Evolutionary conservation across 2,329 filamentous ascomycete genomes (phyloP), one percentile per base, ranked within the genome.

Genomic region (Calonectria pauciramosa): DNA sequence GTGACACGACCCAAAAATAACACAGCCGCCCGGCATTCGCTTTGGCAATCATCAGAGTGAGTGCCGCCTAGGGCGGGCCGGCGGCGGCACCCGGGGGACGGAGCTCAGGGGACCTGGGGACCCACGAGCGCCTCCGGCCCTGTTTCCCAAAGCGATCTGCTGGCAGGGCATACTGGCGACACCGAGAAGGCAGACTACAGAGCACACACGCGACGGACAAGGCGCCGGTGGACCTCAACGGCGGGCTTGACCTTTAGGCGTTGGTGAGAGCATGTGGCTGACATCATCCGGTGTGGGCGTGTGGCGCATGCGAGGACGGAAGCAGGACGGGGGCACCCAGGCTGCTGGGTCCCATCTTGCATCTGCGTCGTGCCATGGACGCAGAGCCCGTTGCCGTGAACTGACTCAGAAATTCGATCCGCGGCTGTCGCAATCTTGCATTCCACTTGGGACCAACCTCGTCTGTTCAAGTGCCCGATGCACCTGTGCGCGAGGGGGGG

Each of bases 71-170:
- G 32, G 64, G 56, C 70, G 60, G 71, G 72, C 73, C 78, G 78
- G 76, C 63, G 56, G 67, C 78, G 77, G 59, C 74, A 71, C 70
- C 78, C 72, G 77, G 75, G 75, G 30, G 64, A 60, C 65, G 67
- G 70, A 70, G 70, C 32, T 52, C 44, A 60, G 36, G 34, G 13
- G 30, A 32, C 30, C 30, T 32, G 30, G 30, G 68, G 70, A 70
- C 64, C 78, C 77, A 79, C 76, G 60, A 59, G 64, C 69, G 41
- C 72, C 78, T 36, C 32, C 49, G 47, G 52, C n/a, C 56, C 56
- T 63, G 56, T 26, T 63, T 20, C 56, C 56, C 56, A 65, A 65
- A 34, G n/a, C 13, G 36, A 68, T 34, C 38, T 56, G 36, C 59
- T 70, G 71, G 71, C 59, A 70, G 71, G 71, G 71, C 71, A 73